phyloP scores from a whole-genome alignment of 495 filamentous ascomycete genomes.

The Penicillium desertorum region DNA sequence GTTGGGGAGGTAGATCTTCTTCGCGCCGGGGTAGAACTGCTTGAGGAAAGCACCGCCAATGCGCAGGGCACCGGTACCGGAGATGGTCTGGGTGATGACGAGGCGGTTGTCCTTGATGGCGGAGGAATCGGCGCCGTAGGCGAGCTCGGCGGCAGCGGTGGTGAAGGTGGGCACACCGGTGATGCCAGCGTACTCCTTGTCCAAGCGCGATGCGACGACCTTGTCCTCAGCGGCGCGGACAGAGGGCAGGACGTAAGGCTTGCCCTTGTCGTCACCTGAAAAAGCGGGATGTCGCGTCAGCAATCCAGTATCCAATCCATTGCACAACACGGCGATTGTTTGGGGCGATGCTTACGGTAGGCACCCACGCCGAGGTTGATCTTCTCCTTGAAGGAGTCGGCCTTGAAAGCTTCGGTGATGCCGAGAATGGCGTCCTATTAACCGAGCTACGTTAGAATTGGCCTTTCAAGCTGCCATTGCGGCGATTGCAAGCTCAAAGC shows the following conservation, averaged over 20 bases:
- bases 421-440: constrained; percentile 78
- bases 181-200: constrained; percentile 98
- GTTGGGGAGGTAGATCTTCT: constrained; percentile 92
- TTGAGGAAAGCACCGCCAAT: constrained; percentile 92
- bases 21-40: constrained; percentile 82
- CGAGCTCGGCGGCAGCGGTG: constrained; percentile 83
- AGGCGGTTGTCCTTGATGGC: constrained; percentile 75
- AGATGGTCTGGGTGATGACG: constrained; percentile 96
- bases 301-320: constrained; percentile 8
- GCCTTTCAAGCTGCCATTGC: background rate
- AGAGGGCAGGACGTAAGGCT: constrained; percentile 95
- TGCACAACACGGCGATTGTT: background rate
- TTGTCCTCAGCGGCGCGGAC: constrained; percentile 87
- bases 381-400: constrained; percentile 85
- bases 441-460: constrained; percentile 33
- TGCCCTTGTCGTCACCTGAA: constrained; percentile 84
- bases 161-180: constrained; percentile 93
- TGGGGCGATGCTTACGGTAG: constrained; percentile 45
- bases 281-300: background rate
- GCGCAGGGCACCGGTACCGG: constrained; percentile 91
- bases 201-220: constrained; percentile 69
- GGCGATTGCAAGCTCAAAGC: constrained; percentile 32
- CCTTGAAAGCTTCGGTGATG: constrained; percentile 99
- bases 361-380: constrained; percentile 84
- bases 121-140: constrained; percentile 78